phyloP scores from a whole-genome alignment of 106 monocot genomes.

The Amphibolis antarctica region DNA sequence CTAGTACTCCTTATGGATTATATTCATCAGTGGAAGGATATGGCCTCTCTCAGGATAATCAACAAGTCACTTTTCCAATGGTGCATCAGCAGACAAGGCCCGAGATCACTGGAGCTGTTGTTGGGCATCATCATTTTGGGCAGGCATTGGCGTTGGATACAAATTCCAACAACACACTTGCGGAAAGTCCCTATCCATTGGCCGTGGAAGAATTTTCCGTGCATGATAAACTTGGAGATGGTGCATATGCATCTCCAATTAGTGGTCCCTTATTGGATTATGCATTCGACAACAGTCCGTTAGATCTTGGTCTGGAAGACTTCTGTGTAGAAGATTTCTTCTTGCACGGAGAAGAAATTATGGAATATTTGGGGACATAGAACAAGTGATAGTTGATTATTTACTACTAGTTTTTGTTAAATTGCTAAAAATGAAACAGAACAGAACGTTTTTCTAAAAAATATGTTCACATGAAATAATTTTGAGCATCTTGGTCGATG shows the following conservation, averaged over 20 bases:
- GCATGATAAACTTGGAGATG: slow-evolving; percentile 42
- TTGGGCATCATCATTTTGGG: slow-evolving; percentile 27
- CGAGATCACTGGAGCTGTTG: slow-evolving; percentile 19
- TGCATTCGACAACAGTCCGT: slow-evolving; percentile 38
- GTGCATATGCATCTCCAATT: slow-evolving; percentile 34
- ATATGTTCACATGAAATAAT: too few relatives aligned
- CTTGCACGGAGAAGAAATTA: slow-evolving; percentile 60
- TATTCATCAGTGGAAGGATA: slow-evolving; percentile 20
- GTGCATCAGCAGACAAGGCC: slow-evolving; percentile 20
- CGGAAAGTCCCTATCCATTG: slow-evolving; percentile 30
- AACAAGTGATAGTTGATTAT: too few relatives aligned
- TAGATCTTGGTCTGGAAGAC: slow-evolving; percentile 15
- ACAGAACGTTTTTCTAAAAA: too few relatives aligned
- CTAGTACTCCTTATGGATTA: slow-evolving; percentile 18
- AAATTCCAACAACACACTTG: slow-evolving; percentile 19
- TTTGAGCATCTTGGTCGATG: too few relatives aligned
- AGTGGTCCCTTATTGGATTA: slow-evolving; percentile 35
- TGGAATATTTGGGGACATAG: slow-evolving; percentile 83
- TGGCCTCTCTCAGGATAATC: slow-evolving; percentile 24
- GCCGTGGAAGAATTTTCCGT: slow-evolving; percentile 39
- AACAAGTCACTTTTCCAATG: slow-evolving; percentile 8
- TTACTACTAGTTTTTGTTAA: too few relatives aligned
- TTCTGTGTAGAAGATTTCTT: slow-evolving; percentile 51
- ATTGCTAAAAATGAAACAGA: too few relatives aligned
- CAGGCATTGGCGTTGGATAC: slow-evolving; percentile 24